Base-by-base conservation (phyloP, 768 basidiomycete species). In the Suillus ampliporus region DNA sequence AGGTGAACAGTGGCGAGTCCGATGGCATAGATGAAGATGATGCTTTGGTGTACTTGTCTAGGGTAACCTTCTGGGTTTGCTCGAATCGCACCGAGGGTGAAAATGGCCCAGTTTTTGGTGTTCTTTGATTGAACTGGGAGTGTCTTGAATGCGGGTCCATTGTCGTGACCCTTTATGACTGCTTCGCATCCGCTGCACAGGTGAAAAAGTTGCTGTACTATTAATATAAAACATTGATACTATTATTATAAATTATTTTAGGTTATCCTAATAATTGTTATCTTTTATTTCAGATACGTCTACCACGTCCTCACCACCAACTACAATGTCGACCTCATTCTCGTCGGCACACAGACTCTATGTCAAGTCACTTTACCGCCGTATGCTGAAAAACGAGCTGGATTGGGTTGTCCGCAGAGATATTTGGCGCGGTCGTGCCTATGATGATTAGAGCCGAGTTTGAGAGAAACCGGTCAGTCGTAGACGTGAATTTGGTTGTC, bases 341-440 rank as follows among this genome's bases (percentile, higher is more conserved):
- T 83, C 89, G 46, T 78, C 86, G 38, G 90, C 87, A 5, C 92
- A 93, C 80, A 86, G 88, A 73, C 83, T 86, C 69, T 90, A 95
- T 72, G 94, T 95, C 74, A 94, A 97, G 80, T 93, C 92, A 10
- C 85, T 99, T 6, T 98, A 97, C 83, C 89, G 86, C 71, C 89
- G 95, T 41, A 86, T 87, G 68, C 84, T 99, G 64, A 90, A 85
- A 69, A 96, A 97, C 69, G 83, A 92, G 53, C 80, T 97, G 58
- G 89, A 99, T 77, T 99, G 97, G 97, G 88, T 86, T 51, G 82
- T 97, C 67, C 84, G 90, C 61, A 82, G 96, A 59, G 91, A 95
- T 71, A 72, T 94, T 1, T 98, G 94, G 94, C 86, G 96, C 64
- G 83, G 82, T 61, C 86, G 90, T 76, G 95, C 96, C n/a, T 14